Evolutionary conservation across 1,139 yeast species (phyloP).

Genomic region (Zhuliangozyma parablackwelliae): DNA sequence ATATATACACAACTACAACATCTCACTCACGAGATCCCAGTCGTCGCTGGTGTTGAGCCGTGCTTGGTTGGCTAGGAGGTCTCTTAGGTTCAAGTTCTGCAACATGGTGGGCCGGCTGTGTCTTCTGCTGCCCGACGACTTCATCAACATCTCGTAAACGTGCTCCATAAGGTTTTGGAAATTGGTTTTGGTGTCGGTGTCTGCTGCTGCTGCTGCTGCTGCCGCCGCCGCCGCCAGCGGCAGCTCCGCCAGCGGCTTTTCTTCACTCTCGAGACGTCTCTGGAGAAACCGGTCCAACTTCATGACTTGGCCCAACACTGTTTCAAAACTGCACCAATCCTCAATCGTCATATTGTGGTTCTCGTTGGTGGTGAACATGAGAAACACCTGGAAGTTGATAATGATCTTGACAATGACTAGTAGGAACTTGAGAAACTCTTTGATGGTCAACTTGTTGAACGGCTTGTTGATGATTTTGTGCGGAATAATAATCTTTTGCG

Average conservation of each 20-base stretch:
- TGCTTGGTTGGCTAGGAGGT: constrained; percentile 23
- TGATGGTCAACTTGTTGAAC: constrained; percentile 33
- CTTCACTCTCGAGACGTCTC: background rate
- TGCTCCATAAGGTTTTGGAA: constrained; percentile 18
- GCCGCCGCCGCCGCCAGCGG: background rate
- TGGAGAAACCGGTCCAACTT: constrained; percentile 5
- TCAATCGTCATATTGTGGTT: constrained; percentile 3
- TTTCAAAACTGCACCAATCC: constrained; percentile 11
- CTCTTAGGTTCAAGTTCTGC: constrained; percentile 21
- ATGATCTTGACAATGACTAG: constrained; percentile 35
- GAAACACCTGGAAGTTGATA: constrained; percentile 31
- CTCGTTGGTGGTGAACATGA: constrained; percentile 11
- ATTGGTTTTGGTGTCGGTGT: constrained; percentile 2
- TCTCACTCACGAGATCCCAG: constrained; percentile 42
- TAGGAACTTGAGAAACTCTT: constrained; percentile 37
- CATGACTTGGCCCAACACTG: constrained; percentile 4
- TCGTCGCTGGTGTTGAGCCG: constrained; percentile 25
- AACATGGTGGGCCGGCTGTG: constrained; percentile 11
- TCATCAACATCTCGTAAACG: constrained; percentile 24
- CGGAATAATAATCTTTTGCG: constrained; percentile 33
- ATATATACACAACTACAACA: constrained; percentile 2
- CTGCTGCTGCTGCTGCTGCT: background rate
- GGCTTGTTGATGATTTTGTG: constrained; percentile 43
- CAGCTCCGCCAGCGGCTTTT: background rate
- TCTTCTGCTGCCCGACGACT: constrained; percentile 5